phyloP scores from a whole-genome alignment of 140 eudicot species.

The Senecio squalidus region DNA sequence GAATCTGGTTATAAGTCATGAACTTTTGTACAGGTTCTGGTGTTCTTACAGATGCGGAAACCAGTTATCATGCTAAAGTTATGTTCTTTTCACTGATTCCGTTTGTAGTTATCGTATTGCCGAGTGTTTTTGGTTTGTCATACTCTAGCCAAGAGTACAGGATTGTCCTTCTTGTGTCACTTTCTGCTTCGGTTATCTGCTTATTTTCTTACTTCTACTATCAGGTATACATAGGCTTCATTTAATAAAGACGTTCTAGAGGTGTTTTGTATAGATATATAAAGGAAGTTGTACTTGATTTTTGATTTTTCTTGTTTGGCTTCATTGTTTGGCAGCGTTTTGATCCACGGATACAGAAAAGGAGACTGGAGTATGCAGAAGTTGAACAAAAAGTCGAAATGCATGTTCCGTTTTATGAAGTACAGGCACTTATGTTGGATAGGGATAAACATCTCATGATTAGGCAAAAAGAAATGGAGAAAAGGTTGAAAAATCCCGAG shows the following conservation, averaged over 20 bases:
- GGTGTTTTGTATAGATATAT: not conserved
- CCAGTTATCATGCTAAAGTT: slow-evolving; percentile 3
- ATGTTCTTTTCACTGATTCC: slow-evolving; percentile 8
- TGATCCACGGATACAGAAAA: not conserved
- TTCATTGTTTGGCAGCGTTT: not conserved
- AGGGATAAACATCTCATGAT: not conserved
- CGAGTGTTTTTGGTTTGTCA: slow-evolving; percentile 6
- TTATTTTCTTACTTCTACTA: not conserved
- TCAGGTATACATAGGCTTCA: not conserved
- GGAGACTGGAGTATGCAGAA: slow-evolving; percentile 15
- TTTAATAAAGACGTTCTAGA: not conserved
- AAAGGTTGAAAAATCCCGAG: not conserved
- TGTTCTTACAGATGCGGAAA: slow-evolving; percentile 3
- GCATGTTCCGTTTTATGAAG: slow-evolving; percentile 6
- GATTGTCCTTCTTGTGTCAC: slow-evolving; percentile 4
- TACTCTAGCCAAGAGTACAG: slow-evolving; percentile 3
- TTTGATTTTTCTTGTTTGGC: not conserved
- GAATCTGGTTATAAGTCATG: too few species aligned
- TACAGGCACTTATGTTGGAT: slow-evolving; percentile 3
- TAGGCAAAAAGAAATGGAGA: not conserved
- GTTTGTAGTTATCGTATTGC: not conserved
- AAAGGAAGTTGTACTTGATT: not conserved
- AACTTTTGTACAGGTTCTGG: not conserved
- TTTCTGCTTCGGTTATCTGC: not conserved
- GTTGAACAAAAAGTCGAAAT: slow-evolving; percentile 9